Conservation (phyloP, 192 early-diverging fungal species). For the Coemansia sp. region DNA sequence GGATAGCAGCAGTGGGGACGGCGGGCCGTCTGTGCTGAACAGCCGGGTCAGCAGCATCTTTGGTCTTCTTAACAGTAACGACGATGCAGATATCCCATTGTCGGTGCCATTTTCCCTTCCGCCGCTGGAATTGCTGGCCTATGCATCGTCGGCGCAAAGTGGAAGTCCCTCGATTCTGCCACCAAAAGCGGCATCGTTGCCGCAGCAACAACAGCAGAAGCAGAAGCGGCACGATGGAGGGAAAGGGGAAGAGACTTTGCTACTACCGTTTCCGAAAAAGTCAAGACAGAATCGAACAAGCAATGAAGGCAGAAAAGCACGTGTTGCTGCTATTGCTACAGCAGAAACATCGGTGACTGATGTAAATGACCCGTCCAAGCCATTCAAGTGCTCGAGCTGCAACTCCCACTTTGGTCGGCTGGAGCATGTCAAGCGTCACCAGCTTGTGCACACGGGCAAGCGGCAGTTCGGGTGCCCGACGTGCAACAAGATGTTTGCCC, state of each 20-base stretch:
- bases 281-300: not conserved
- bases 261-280: not conserved
- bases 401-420: slow-evolving; percentile 58
- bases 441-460: slow-evolving; percentile 59
- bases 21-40: slow-evolving; percentile 1
- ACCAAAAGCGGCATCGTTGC: not conserved
- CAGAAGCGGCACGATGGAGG: too few species aligned
- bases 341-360: not conserved
- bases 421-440: slow-evolving; percentile 55
- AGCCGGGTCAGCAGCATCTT: slow-evolving; percentile 30
- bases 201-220: not conserved
- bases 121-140: slow-evolving; percentile 41
- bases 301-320: not conserved
- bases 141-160: slow-evolving; percentile 16
- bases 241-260: not conserved
- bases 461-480: slow-evolving; percentile 68
- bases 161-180: not conserved
- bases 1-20: not conserved
- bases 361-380: slow-evolving; percentile 40
- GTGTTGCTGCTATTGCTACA: not conserved
- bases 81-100: not conserved
- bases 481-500: slow-evolving; percentile 65
- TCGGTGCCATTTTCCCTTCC: slow-evolving; percentile 3
- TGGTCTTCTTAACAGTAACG: slow-evolving; percentile 24
- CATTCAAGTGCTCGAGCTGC: slow-evolving; percentile 56